Evolutionary conservation across 495 filamentous ascomycete species (phyloP).

Genomic region (Penicillium paradoxum): DNA sequence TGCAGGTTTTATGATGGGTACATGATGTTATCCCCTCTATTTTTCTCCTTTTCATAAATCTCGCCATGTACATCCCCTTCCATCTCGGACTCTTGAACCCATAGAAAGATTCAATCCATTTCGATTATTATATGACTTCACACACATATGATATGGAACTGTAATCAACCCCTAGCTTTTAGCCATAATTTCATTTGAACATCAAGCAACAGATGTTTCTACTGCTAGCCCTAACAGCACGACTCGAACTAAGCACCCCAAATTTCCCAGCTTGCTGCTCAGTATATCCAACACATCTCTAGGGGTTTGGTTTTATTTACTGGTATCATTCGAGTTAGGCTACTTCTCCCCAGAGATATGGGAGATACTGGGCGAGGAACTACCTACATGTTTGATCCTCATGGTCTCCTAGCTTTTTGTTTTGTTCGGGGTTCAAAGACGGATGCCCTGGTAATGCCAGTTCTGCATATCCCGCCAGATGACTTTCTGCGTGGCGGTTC

Average conservation of each 20-base stretch:
- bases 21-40: background rate
- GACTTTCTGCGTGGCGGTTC: too few species aligned
- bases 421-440: too few species aligned
- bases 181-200: background rate
- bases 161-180: background rate
- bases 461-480: too few species aligned
- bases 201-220: constrained; percentile 3
- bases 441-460: too few species aligned
- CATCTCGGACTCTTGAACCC: background rate
- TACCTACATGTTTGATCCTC: too few species aligned
- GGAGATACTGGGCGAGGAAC: too few species aligned
- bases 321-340: too few species aligned
- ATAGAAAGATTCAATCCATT: constrained; percentile 12
- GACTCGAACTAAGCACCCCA: constrained; percentile 18
- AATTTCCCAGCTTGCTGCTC: constrained; percentile 19
- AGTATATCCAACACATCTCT: constrained; percentile 12
- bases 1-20: background rate
- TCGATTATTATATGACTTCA: constrained; percentile 6
- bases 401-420: too few species aligned
- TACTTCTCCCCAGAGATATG: too few species aligned
- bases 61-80: constrained; percentile 12
- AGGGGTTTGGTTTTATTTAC: too few species aligned
- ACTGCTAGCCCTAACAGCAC: constrained; percentile 4
- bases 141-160: background rate
- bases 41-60: background rate